Conservation (phyloP, 306 rosid genomes). For the Spatholobus suberectus region DNA sequence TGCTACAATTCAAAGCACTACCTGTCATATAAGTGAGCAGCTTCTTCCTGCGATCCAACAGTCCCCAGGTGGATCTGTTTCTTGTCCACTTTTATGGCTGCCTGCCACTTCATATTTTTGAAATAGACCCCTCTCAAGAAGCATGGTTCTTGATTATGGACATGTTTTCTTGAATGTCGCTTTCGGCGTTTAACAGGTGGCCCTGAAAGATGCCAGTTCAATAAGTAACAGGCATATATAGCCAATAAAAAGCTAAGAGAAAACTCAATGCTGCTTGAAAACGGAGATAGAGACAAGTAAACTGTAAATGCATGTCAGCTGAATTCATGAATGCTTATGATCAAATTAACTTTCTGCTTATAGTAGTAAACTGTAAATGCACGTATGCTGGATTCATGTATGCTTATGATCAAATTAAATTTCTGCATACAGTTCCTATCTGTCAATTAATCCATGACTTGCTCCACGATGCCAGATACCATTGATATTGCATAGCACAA, state of each 20-base stretch:
- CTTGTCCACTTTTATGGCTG: constrained; percentile 92
- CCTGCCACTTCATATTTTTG: constrained; percentile 94
- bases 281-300: neutral
- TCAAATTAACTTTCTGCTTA: neutral
- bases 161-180: constrained; percentile 68
- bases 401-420: neutral
- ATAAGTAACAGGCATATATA: neutral
- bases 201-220: constrained; percentile 46
- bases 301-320: neutral
- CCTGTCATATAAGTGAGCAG: constrained; percentile 95
- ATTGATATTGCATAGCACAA: neutral
- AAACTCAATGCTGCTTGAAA: neutral
- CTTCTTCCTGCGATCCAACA: constrained; percentile 83
- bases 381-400: neutral
- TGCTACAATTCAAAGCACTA: constrained; percentile 26
- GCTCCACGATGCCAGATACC: neutral
- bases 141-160: constrained; percentile 71
- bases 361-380: neutral
- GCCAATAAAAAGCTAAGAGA: neutral
- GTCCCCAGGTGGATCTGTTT: constrained; percentile 95
- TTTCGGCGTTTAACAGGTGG: constrained; percentile 81
- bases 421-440: neutral
- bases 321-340: neutral
- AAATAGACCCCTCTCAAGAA: constrained; percentile 86
- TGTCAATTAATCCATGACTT: neutral